Evolutionary conservation across 192 early-diverging fungal genomes (phyloP), one percentile per base, ranked within the genome.

Genomic region (Podila clonocystis): DNA sequence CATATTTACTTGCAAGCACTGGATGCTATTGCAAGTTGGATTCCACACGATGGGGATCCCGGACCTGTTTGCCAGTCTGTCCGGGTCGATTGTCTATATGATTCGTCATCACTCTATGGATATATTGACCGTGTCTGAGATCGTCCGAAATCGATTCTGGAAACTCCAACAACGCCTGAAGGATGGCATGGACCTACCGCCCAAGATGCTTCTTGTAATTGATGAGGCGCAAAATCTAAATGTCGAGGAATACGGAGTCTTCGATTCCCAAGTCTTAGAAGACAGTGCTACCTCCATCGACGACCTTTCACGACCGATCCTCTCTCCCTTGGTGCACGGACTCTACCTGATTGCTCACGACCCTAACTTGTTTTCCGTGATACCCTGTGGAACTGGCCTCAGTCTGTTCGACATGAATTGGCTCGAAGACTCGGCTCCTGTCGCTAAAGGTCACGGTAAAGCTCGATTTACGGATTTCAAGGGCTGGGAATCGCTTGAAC

Each of bases 381-480:
- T 75, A 63, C 31, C 73, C 33, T 68, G 65, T 48, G 73, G 67
- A 62, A 75, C 67, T 64, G 67, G 61, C 11, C 73, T 69, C 67
- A 50, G 67, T 38, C 50, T 75, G 68, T 45, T 57, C 50, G 65
- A 67, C 67, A 33, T 68, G 59, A 55, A 55, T 22, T 68, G 65
- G 72, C 65, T 74, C 28, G 65, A 68, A 57, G 65, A 74, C 65
- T 63, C 65, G 29, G 72, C 48, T 63, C 50, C 65, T 74, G 60
- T 30, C 60, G 5, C 45, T 30, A 58, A 74, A 67, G 72, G 72
- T 29, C 49, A 68, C 65, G 9, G 4, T 34, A 59, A 55, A 7
- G 60, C 49, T 28, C 65, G 65, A 67, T 74, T 74, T 29, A 74
- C 72, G 49, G 60, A 74, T 74, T 67, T 74, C 64, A 19, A 29